Evolutionary conservation across 2,329 filamentous ascomycete species (phyloP).

Genomic region (Aspergillus unguis): DNA sequence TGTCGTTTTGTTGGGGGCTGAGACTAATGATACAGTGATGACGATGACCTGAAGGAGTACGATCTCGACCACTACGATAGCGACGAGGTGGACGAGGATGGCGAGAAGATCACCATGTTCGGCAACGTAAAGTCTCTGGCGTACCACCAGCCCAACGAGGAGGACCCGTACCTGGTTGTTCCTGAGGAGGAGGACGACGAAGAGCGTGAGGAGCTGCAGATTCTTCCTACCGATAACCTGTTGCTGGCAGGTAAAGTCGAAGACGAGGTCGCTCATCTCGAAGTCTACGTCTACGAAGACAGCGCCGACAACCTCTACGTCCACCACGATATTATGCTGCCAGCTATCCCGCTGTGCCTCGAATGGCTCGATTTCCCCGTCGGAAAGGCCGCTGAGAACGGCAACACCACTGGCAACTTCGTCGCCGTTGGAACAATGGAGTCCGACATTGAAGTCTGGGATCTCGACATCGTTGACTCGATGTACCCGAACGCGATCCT

Average conservation of each 20-base stretch:
- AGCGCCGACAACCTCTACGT: slow-evolving; percentile 95
- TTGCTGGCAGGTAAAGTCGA: slow-evolving; percentile 90
- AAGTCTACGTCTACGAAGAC: slow-evolving; percentile 97
- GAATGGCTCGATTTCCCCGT: slow-evolving; percentile 97
- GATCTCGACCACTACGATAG: slow-evolving; percentile 95
- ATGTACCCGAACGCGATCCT: slow-evolving; percentile 98
- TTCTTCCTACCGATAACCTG: slow-evolving; percentile 88
- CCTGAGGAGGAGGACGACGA: slow-evolving; percentile 77
- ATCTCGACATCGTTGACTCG: slow-evolving; percentile 90
- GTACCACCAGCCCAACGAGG: slow-evolving; percentile 90
- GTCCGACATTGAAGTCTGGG: slow-evolving; percentile 98
- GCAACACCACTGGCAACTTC: slow-evolving; percentile 75
- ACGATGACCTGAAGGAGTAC: slow-evolving; percentile 85
- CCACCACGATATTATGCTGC: slow-evolving; percentile 98
- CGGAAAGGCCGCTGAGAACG: slow-evolving; percentile 63
- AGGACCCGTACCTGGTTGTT: slow-evolving; percentile 95
- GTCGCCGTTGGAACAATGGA: slow-evolving; percentile 96
- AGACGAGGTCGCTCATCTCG: slow-evolving; percentile 92
- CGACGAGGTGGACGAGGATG: slow-evolving; percentile 64
- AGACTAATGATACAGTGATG: slow-evolving; percentile 16
- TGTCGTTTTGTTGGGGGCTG: not conserved
- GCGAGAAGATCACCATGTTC: slow-evolving; percentile 82
- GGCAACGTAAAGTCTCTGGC: slow-evolving; percentile 90
- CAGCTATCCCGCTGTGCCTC: slow-evolving; percentile 88
- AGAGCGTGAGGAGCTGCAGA: slow-evolving; percentile 89